Percentiles rank a stretch among this genome's conserved stretches.
Conservation (phyloP, 352 stramenopile species). For the Phytophthora vignae region DNA sequence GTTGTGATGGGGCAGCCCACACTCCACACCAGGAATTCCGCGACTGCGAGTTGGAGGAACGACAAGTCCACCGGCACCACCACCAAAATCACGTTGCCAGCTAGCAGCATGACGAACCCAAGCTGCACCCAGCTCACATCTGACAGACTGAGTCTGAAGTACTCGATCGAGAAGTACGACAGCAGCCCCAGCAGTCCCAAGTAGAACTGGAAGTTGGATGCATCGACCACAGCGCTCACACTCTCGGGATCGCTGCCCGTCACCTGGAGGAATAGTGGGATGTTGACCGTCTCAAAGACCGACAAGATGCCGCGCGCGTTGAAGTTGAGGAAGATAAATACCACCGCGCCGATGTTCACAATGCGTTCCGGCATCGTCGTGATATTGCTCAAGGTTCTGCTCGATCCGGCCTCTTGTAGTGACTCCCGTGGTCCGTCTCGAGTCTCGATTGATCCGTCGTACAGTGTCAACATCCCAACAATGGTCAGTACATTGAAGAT, state of each 20-base stretch:
- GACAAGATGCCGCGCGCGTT: constrained; percentile 76
- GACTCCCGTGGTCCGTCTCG: constrained; percentile 58
- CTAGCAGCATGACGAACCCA: constrained; percentile 66
- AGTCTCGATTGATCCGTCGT: constrained; percentile 56
- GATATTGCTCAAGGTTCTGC: constrained; percentile 54
- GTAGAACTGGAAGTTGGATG: constrained; percentile 85
- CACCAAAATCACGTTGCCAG: constrained; percentile 66
- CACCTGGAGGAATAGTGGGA: constrained; percentile 72
- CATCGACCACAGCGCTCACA: constrained; percentile 54
- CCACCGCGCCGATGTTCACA: constrained; percentile 64
- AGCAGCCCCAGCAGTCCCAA: constrained; percentile 68
- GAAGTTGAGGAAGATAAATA: constrained; percentile 84
- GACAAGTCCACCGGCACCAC: constrained; percentile 43
- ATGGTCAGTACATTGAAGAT: constrained; percentile 67
- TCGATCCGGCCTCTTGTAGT: constrained; percentile 26
- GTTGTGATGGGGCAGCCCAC: constrained; percentile 79
- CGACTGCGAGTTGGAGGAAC: constrained; percentile 56
- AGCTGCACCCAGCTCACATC: constrained; percentile 73
- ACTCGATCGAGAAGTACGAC: constrained; percentile 82
- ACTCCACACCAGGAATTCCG: constrained; percentile 76
- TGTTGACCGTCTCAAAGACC: constrained; percentile 83
- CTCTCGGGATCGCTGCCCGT: constrained; percentile 61
- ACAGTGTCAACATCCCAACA: constrained; percentile 60
- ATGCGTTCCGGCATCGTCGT: constrained; percentile 60
- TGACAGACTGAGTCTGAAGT: constrained; percentile 61